Base-by-base conservation (phyloP, 768 basidiomycete species). In the Boletus vinaceobasis region DNA sequence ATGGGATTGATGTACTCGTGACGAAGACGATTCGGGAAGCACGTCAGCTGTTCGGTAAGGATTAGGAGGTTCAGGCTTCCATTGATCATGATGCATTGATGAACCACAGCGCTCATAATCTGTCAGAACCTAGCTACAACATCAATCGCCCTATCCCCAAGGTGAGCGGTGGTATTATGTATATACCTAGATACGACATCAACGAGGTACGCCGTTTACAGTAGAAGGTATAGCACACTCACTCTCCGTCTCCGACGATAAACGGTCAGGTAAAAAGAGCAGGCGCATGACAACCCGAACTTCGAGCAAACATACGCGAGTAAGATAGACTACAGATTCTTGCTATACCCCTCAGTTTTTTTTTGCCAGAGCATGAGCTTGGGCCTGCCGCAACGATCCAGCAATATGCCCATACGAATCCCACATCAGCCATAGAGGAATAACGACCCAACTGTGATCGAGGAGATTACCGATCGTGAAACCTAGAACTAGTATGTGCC, bases 341-440 rank as follows among this genome's bases (percentile, higher is more conserved):
- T 38, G 36, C 36, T 17, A 23, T 23, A 23, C 23, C 23, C 4
- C 15, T n/a, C n/a, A 38, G n/a, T 38, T 7, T 19, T n/a, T 38
- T 19, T 38, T 38, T 8, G 37, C 17, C 37, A 5, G 17, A 7
- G 8, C 37, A 9, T 8, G 2, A 9, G 67, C 60, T 53, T 77
- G 76, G 14, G 57, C 60, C 31, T 56, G 53, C 23, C 87, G 83
- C 57, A 92, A 74, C 9, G 85, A 74, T 38, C 73, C 70, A 15
- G 86, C 79, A 52, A 93, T 89, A 56, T 86, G 79, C 4, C 73
- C 73, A 57, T 90, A 93, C 0, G 91, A 90, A 64, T 15, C 36
- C 36, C 36, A 37, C 36, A 37, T 37, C 15, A 37, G 8, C 36
- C 36, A 37, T 7, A 37, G 15, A 15, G 91, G 91, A 58, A 92